Evolutionary conservation across 2,329 filamentous ascomycete species (phyloP).

Genomic region (Chalaropsis ovoidea): DNA sequence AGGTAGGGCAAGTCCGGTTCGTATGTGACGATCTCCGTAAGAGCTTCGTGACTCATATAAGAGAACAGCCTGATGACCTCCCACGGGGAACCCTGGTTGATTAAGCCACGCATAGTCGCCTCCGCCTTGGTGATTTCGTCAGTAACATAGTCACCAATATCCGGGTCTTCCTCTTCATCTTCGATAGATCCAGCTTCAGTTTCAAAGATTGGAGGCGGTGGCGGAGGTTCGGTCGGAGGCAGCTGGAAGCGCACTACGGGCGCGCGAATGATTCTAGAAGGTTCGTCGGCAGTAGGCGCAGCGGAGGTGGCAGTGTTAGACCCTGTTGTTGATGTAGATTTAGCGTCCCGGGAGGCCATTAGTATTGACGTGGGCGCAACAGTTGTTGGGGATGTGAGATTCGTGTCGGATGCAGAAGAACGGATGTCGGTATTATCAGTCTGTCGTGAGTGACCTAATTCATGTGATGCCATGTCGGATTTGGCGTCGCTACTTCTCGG

Average conservation of each 20-base stretch:
- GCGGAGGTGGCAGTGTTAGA: not conserved
- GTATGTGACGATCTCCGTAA: constrained; percentile 40
- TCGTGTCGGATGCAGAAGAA: not conserved
- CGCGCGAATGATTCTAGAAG: constrained; percentile 29
- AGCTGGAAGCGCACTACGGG: constrained; percentile 34
- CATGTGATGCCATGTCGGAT: constrained; percentile 29
- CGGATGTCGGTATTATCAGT: not conserved
- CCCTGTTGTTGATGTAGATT: not conserved
- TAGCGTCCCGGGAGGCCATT: not conserved
- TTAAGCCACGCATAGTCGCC: constrained; percentile 39
- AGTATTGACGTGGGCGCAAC: constrained; percentile 1
- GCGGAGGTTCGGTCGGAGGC: constrained; percentile 33
- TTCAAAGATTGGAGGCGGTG: constrained; percentile 27
- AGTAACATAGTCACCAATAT: constrained; percentile 48
- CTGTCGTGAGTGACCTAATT: constrained; percentile 5
- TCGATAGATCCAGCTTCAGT: constrained; percentile 23
- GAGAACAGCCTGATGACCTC: constrained; percentile 41
- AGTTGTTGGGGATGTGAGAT: constrained; percentile 18
- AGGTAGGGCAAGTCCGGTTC: constrained; percentile 30
- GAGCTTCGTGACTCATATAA: constrained; percentile 40
- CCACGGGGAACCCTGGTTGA: constrained; percentile 34
- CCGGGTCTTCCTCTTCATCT: constrained; percentile 44
- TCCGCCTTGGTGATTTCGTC: constrained; percentile 45
- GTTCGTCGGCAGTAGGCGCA: constrained; percentile 13
- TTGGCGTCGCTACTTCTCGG: constrained; percentile 47